phyloP scores from a whole-genome alignment of 345 rosid genomes.

The Rhodamnia rubescens region DNA sequence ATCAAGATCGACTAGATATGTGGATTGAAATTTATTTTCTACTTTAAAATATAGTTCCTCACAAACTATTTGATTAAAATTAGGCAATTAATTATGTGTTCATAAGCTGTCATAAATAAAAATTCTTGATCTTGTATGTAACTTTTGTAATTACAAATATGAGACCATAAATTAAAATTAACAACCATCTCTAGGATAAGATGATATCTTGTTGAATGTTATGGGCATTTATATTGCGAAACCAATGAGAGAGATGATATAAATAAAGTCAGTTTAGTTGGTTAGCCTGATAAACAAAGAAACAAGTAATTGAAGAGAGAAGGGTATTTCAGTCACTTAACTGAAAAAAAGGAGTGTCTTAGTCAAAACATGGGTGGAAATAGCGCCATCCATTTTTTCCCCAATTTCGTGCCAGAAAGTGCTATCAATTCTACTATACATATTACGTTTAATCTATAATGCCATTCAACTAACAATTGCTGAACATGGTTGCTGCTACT shows the following conservation, averaged over 20 bases:
- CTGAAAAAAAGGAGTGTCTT: neutral
- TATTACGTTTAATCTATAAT: neutral
- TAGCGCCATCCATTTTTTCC: neutral
- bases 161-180: neutral
- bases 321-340: neutral
- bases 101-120: neutral
- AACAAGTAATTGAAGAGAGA: neutral
- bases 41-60: neutral
- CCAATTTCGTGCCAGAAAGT: neutral
- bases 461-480: neutral
- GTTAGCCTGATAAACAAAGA: neutral
- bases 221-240: neutral
- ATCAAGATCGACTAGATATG: neutral
- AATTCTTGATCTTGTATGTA: neutral
- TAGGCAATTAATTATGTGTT: neutral
- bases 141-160: neutral
- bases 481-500: neutral
- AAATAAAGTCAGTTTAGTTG: neutral
- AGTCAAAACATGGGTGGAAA: neutral
- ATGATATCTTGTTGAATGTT: neutral
- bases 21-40: neutral
- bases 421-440: neutral
- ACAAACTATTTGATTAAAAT: neutral
- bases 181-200: neutral
- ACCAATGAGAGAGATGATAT: neutral